Conservation (phyloP, 2,329 filamentous ascomycete species). For the Colletotrichum camelliae region DNA sequence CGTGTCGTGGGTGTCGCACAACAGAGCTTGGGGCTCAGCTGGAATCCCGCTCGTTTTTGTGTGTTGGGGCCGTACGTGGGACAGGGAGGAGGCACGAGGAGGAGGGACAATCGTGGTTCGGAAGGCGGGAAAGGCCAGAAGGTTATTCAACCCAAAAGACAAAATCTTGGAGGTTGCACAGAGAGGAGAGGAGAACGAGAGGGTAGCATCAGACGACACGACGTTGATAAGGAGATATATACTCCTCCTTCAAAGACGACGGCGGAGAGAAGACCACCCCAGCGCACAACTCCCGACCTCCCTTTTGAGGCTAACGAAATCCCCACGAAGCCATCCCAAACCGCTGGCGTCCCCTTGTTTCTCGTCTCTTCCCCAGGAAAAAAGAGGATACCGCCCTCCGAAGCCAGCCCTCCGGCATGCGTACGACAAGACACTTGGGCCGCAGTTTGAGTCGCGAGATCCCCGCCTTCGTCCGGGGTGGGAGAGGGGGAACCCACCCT, state of each 20-base stretch:
- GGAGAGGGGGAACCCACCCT: neutral
- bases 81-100: neutral
- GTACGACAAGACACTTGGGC: neutral
- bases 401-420: neutral
- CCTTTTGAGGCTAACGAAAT: neutral
- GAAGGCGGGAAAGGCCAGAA: neutral
- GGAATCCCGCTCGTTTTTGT: neutral
- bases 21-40: neutral
- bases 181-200: neutral
- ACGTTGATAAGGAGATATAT: neutral
- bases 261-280: neutral
- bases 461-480: neutral
- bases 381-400: neutral
- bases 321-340: conserved; percentile 7
- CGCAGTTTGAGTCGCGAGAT: neutral
- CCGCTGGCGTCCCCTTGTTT: neutral
- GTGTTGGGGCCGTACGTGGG: neutral
- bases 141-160: neutral
- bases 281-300: neutral
- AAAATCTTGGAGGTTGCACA: neutral
- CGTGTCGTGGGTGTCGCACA: neutral
- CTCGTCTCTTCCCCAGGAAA: conserved; percentile 11
- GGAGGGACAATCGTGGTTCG: neutral
- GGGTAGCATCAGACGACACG: conserved; percentile 2
- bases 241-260: neutral